Percentiles rank a stretch among this genome's conserved stretches.
Conservation (phyloP, 306 rosid species). For the Acacia acuminata region DNA sequence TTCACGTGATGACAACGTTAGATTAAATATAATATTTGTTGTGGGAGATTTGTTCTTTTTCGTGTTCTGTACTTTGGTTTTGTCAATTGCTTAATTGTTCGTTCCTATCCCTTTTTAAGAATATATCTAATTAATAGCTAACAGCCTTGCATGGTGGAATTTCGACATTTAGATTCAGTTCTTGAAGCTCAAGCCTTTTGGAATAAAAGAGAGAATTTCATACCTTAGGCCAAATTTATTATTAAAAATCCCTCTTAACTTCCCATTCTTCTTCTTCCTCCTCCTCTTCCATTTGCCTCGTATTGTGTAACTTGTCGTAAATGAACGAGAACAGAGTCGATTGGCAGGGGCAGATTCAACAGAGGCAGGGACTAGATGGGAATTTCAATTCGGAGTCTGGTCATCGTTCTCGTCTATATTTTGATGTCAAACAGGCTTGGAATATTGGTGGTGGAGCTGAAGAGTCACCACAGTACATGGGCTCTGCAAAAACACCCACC, state of each 20-base stretch:
- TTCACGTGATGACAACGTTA: slow-evolving; percentile 37
- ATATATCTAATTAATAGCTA: not conserved
- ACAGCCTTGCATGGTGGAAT: slow-evolving; percentile 37
- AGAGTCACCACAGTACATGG: slow-evolving; percentile 30
- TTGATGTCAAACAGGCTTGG: slow-evolving; percentile 46
- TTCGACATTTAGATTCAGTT: slow-evolving; percentile 51
- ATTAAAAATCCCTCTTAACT: slow-evolving; percentile 15
- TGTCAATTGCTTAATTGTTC: slow-evolving; percentile 45
- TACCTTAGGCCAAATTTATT: slow-evolving; percentile 40
- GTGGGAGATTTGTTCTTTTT: slow-evolving; percentile 42
- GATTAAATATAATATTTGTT: slow-evolving; percentile 28
- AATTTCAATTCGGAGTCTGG: slow-evolving; percentile 42
- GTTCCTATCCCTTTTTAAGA: slow-evolving; percentile 31
- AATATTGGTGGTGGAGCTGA: slow-evolving; percentile 49
- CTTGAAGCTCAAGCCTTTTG: slow-evolving; percentile 50
- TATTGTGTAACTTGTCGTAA: slow-evolving; percentile 25
- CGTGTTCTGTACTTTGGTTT: slow-evolving; percentile 43
- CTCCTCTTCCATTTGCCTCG: not conserved
- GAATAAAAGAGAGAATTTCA: slow-evolving; percentile 49
- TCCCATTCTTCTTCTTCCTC: slow-evolving; percentile 33
- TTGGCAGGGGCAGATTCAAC: slow-evolving; percentile 43
- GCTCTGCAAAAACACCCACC: slow-evolving; percentile 36
- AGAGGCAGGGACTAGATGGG: slow-evolving; percentile 42
- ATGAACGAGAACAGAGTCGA: slow-evolving; percentile 60
- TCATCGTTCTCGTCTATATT: slow-evolving; percentile 39